Base-by-base conservation (phyloP, 352 stramenopile species). In the Pythium brassicae region DNA sequence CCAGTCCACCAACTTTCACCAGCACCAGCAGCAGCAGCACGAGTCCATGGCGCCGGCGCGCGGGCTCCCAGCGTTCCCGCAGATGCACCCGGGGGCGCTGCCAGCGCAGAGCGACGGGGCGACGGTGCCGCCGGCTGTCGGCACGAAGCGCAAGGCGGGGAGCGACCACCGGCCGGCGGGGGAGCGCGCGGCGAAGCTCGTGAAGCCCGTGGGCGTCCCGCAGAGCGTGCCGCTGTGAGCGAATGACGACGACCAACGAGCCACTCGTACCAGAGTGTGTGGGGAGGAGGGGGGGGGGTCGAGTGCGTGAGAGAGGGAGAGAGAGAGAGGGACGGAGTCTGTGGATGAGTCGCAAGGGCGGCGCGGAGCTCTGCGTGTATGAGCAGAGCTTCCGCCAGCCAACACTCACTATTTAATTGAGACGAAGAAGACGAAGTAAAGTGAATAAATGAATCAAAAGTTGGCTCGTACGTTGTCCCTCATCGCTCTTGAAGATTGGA, bases 121-220 rank as follows among this genome's bases (percentile, higher is more conserved):
- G 26, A 20, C 53, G 15, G 34, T 57, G 10, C 59, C 61, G 4
- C 26, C 59, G 23, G 64, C 43, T 17, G 58, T 78, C 2, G 74
- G 74, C 6, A 57, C 57, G 23, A 84, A 84, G 65, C 74, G 74
- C 56, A 84, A 82, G 58, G 66, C 79, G 61, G 50, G 50, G 34
- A 64, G 58, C 45, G 59, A 51, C 45, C 51, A 64, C 20, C 58
- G 58, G 8, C 43, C 47, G 6, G 58, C 58, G 32, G 32, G 32
- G 1, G 52, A 59, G 37, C 58, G 58, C 14, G 49, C 45, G 20
- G 9, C 55, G 37, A 74, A 74, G 67, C 47, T 57, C 26, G 59
- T 62, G 46, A 74, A 74, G 59, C 47, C 57, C 47, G 53, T 57
- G 51, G 48, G 54, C 23, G 40, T 48, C 12, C 12, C 42, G 29